Base-by-base conservation (phyloP, 495 filamentous ascomycete genomes). In the Friedmanniomyces endolithicus region DNA sequence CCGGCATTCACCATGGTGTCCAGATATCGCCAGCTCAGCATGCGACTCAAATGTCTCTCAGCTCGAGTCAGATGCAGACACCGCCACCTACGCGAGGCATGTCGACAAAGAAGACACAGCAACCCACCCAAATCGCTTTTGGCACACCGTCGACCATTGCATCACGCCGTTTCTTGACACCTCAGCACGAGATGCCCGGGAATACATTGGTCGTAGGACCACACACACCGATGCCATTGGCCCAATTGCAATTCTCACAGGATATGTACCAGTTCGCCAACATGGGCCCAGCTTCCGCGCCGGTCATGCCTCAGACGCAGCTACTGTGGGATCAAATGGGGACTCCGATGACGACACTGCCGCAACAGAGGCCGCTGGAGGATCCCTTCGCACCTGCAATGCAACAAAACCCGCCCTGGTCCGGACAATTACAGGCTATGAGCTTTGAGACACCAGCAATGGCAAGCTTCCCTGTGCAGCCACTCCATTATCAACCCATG, bases 321-420 rank as follows among this genome's bases (percentile, higher is more conserved):
- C 66, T 83, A 24, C 88, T 89, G 64, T 92, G 86, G 86, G 87
- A 90, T 56, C 72, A 83, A 14, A 75, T 80, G 47, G 55, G 34
- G 19, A 56, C 55, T 44, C 53, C 60, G 6, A n/a, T 27, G 3
- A 56, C 35, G 9, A 16, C 35, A 7, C 0, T 52, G 19, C 22
- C 33, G 25, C 55, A 54, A 1, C 49, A 60, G 17, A 27, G 48
- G 8, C 57, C 61, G 7, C 34, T 57, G 17, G 61, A 57, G 16
- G 64, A 71, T 54, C 65, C 67, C 6, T 71, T 71, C 52, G 63
- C 63, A 16, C 60, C 64, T 0, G 57, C 56, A 9, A 52, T 61
- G 8, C 58, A 63, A 16, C 62, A 59, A 22, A 53, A 54, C 27
- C 52, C 53, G 55, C 51, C 40, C 0, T 58, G 49, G 59, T 34